A percentile compares a stretch with the other conserved stretches of the same genome.
Conservation (phyloP, 73 alveolate genomes). For the Diophrys appendiculata region DNA sequence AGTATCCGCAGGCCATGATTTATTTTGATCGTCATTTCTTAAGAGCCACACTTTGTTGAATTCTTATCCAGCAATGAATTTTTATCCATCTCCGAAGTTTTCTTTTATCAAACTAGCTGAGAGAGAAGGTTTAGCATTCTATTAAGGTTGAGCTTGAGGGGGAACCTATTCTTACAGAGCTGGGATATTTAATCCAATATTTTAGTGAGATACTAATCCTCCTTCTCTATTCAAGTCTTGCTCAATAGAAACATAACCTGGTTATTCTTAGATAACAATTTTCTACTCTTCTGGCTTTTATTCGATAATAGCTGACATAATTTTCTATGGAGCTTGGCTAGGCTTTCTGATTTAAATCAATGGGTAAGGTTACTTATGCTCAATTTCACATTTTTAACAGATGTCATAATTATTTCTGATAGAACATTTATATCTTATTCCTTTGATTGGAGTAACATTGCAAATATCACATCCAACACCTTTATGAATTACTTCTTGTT, state of each 20-base stretch:
- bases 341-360: slow-evolving; percentile 78
- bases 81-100: slow-evolving; percentile 30
- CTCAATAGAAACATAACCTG: background rate
- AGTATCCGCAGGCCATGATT: slow-evolving; percentile 56
- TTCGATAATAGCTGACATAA: background rate
- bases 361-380: slow-evolving; percentile 81
- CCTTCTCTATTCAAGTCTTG: background rate
- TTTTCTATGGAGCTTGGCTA: slow-evolving; percentile 53
- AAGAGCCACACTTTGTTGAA: slow-evolving; percentile 56
- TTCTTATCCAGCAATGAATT: slow-evolving; percentile 14
- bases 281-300: background rate
- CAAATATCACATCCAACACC: slow-evolving; percentile 84
- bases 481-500: slow-evolving; percentile 64
- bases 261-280: background rate
- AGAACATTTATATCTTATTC: slow-evolving; percentile 85
- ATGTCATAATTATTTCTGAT: slow-evolving; percentile 84
- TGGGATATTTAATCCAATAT: no score
- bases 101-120: slow-evolving; percentile 46
- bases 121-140: no score
- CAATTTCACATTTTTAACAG: slow-evolving; percentile 89
- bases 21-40: slow-evolving; percentile 59
- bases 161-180: no score
- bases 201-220: no score
- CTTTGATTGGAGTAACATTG: slow-evolving; percentile 74
- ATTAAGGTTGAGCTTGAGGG: no score